Base-by-base conservation (phyloP, 768 basidiomycete genomes). In the Gloeophyllum trabeum region DNA sequence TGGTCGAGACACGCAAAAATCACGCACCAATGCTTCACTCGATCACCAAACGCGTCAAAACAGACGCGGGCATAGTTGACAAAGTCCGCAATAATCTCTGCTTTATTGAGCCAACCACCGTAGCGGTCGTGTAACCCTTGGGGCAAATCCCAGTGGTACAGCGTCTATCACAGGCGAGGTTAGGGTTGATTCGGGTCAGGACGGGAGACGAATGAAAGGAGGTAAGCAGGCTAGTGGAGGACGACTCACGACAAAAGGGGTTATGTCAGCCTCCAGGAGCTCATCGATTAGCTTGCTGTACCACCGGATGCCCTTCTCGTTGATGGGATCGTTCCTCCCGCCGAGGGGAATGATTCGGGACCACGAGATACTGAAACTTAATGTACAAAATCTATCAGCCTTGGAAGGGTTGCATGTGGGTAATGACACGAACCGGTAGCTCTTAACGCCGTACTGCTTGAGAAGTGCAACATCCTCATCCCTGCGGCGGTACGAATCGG, bases 401-500 rank as follows among this genome's bases (percentile, higher is more conserved):
- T n/a, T n/a, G n/a, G n/a, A n/a, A n/a, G n/a, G n/a, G n/a, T n/a
- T n/a, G n/a, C n/a, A n/a, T n/a, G n/a, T n/a, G n/a, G n/a, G n/a
- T n/a, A n/a, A n/a, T n/a, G n/a, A n/a, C n/a, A n/a, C n/a, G n/a
- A 88, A 86, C 18, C 83, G 73, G 61, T 86, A 87, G 2, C 79
- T 62, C 50, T 79, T 81, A 38, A 79, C 76, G 24, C 81, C 79
- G 48, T 83, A 81, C 25, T 66, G 50, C 20, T 65, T 67, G 48
- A 88, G 64, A 30, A 86, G 63, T 24, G 69, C 70, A 26, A 82
- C 58, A 54, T 85, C 82, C 47, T 80, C 73, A 45, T 70, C 70
- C 78, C 79, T 86, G 46, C 73, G 63, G 41, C 65, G 67, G 61
- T 82, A 80, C 10, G 81, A 82, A 57, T 81, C 76, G 37, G 79